Evolutionary conservation across 23 red algal species (phyloP), one percentile per base, ranked within the genome.

Genomic region (Cyanidiococcus yangmingshanensis): DNA sequence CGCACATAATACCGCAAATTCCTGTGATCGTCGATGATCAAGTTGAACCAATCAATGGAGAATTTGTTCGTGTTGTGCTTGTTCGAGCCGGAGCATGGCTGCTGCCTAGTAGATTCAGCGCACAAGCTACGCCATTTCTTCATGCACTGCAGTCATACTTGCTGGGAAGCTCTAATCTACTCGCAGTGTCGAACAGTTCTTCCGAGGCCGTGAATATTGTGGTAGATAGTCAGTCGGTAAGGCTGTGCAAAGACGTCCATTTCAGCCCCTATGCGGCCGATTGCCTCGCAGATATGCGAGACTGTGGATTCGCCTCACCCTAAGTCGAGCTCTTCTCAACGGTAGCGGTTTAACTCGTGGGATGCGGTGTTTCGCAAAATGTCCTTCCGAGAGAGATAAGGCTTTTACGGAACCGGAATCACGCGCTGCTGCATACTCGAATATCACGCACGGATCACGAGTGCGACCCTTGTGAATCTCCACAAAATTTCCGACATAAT

Each of bases 71-170:
- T 29, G 7, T 71, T 35, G 7, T 29, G 63, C 27, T 71, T 12
- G 63, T 71, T 25, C 63, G 63, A 12, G 63, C 63, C 32, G 63
- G 63, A 7, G 16, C 32, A 35, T 71, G 63, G 63, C 63, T 35
- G 21, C 45, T 54, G 12, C 45, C 45, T 7, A 54, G 45, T 54
- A 21, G 12, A 54, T 54, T 54, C 45, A 54, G 12, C 12, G 21
- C 7, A 21, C 45, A 21, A 54, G 12, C 45, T 15, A 21, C 45
- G 7, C 7, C 45, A 15, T 54, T 54, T 21, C 45, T 54, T 21
- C 45, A 54, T 54, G 45, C 45, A 7, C 21, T 54, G 45, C 45
- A 54, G 45, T 54, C 45, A 21, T 54, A 15, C 21, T 21, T 54
- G 7, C 45, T 54, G 7, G 45, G 45, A 54, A 54, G 7, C 21